Conservation (phyloP, 2,329 filamentous ascomycete genomes). For the Fusarium sambucinum region DNA sequence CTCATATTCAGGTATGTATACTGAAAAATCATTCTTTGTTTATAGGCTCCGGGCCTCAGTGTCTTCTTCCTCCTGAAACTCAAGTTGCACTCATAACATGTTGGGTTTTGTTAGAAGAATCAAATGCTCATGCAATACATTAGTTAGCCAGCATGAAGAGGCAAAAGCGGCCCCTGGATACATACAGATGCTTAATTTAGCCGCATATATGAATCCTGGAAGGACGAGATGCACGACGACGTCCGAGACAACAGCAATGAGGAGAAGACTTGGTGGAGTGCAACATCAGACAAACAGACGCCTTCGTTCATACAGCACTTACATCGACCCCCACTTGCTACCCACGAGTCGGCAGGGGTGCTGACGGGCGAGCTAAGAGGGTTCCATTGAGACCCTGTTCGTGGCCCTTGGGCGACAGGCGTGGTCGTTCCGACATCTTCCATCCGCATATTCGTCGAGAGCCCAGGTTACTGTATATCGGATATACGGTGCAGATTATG, state of each 20-base stretch:
- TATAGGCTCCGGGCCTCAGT: background rate
- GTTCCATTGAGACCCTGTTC: slow-evolving; percentile 13
- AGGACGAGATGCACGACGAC: slow-evolving; percentile 31
- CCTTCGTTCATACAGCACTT: slow-evolving; percentile 39
- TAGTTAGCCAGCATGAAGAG: slow-evolving; percentile 22
- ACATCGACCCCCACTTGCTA: slow-evolving; percentile 48
- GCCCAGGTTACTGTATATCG: slow-evolving; percentile 7
- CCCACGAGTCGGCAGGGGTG: slow-evolving; percentile 45
- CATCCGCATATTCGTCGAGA: slow-evolving; percentile 26
- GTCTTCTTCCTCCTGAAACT: background rate
- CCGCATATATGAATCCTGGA: slow-evolving; percentile 38
- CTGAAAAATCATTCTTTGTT: background rate
- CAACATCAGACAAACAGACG: slow-evolving; percentile 7
- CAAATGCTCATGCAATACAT: slow-evolving; percentile 40
- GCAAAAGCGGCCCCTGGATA: slow-evolving; percentile 36
- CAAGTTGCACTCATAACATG: slow-evolving; percentile 12
- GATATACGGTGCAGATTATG: background rate
- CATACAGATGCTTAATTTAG: slow-evolving; percentile 48
- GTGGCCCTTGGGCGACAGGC: slow-evolving; percentile 23
- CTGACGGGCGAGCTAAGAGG: slow-evolving; percentile 27
- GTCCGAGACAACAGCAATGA: slow-evolving; percentile 40
- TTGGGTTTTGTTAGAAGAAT: slow-evolving; percentile 45
- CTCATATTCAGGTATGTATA: slow-evolving; percentile 3
- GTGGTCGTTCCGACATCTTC: slow-evolving; percentile 43
- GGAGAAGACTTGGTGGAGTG: slow-evolving; percentile 28